A percentile compares a stretch with the other conserved stretches of the same genome.
These are phyloP conservation scores for Cytospora chrysosperma DNA, from an alignment of 2,329 filamentous ascomycete species.

Conservation along the genomic window DNA sequence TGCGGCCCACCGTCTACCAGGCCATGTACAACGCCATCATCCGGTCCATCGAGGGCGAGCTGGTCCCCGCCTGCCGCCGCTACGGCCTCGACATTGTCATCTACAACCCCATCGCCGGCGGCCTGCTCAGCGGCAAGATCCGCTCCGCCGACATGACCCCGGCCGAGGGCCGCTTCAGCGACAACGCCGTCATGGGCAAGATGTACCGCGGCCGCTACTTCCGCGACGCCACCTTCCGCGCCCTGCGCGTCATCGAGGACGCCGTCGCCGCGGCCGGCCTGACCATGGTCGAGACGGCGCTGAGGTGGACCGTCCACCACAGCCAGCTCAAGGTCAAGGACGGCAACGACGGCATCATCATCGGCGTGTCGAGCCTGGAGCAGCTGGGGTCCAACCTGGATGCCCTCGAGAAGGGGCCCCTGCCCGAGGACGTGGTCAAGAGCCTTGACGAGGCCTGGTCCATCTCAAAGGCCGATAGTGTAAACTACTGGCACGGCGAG, in stretches of 20 bases:
- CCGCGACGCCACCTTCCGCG: slow-evolving; percentile 61
- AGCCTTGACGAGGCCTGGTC: slow-evolving; percentile 76
- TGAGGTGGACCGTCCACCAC: slow-evolving; percentile 74
- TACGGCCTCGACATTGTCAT: slow-evolving; percentile 78
- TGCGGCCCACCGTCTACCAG: slow-evolving; percentile 73
- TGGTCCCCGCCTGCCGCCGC: slow-evolving; percentile 70
- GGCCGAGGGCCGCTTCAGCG: slow-evolving; percentile 67
- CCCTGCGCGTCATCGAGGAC: slow-evolving; percentile 65
- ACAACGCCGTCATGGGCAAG: slow-evolving; percentile 46
- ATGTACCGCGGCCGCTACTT: slow-evolving; percentile 71
- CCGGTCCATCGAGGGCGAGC: slow-evolving; percentile 70
- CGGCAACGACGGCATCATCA: slow-evolving; percentile 59
- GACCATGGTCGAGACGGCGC: slow-evolving; percentile 68
- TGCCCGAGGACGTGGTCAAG: slow-evolving; percentile 74
- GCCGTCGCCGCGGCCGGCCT: slow-evolving; percentile 67
- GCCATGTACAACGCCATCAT: slow-evolving; percentile 86
- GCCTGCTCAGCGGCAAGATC: slow-evolving; percentile 78
- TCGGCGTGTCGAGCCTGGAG: slow-evolving; percentile 56
- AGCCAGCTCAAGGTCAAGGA: slow-evolving; percentile 54
- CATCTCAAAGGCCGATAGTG: slow-evolving; percentile 57
- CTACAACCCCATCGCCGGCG: slow-evolving; percentile 81
- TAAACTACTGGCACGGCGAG: slow-evolving; percentile 58
- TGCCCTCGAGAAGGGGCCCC: slow-evolving; percentile 64
- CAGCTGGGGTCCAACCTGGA: slow-evolving; percentile 60
- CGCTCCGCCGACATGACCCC: slow-evolving; percentile 62